Evolutionary conservation across 169 alveolate species (phyloP).

Genomic region (Cardiosporidium cionae): DNA sequence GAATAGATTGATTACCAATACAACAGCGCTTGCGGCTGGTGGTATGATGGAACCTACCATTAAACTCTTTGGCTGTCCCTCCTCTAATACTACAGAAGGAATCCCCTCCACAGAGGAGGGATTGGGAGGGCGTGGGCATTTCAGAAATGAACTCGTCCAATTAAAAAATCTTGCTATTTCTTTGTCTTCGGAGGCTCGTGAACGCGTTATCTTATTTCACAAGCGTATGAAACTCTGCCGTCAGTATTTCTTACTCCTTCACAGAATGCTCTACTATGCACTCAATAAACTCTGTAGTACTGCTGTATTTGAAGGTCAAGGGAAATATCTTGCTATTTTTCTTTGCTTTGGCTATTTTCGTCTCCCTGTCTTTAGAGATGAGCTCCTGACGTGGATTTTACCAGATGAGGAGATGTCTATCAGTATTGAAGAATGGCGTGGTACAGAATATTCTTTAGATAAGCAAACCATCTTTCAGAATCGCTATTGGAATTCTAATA

Average conservation of each 20-base stretch:
- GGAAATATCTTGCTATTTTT: constrained; percentile 12
- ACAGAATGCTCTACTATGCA: constrained; percentile 13
- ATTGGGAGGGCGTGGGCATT: too few relatives aligned
- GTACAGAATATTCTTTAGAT: constrained; percentile 25
- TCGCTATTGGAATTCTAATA: neutral
- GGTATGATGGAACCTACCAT: too few relatives aligned
- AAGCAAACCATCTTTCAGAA: neutral
- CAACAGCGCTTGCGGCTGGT: too few relatives aligned
- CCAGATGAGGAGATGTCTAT: neutral
- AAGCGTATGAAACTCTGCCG: constrained; percentile 30
- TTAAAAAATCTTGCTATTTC: too few relatives aligned
- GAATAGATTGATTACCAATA: too few relatives aligned
- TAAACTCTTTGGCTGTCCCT: too few relatives aligned
- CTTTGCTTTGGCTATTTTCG: constrained; percentile 25
- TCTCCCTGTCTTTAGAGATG: constrained; percentile 23
- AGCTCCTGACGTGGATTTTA: constrained; percentile 16
- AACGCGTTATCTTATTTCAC: constrained; percentile 5
- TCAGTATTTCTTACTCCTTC: constrained; percentile 28
- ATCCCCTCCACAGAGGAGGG: too few relatives aligned
- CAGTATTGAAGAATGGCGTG: constrained; percentile 33
- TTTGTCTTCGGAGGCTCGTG: neutral
- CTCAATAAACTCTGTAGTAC: constrained; percentile 18
- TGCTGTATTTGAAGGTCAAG: constrained; percentile 32
- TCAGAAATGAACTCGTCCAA: too few relatives aligned
- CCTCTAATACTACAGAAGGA: too few relatives aligned